These are phyloP conservation scores for Aspergillus homomorphus DNA, from an alignment of 495 filamentous ascomycete genomes.

Conservation along the genomic window DNA sequence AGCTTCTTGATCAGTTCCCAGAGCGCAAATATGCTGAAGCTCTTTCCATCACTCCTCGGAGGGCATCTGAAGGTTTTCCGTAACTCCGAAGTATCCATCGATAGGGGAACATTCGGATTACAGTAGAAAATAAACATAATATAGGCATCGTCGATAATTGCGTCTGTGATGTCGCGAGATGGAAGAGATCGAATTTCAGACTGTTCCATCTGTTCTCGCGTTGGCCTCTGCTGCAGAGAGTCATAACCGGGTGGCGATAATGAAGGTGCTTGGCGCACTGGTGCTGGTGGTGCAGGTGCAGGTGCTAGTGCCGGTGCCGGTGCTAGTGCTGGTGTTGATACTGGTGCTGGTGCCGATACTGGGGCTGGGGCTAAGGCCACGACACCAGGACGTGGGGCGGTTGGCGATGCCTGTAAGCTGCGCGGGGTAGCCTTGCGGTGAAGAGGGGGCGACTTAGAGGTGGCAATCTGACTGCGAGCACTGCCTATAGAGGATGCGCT, in stretches of 20 bases:
- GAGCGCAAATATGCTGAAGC: slow-evolving; percentile 77
- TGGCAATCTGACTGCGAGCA: slow-evolving; percentile 37
- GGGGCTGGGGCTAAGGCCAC: slow-evolving; percentile 26
- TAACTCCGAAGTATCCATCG: slow-evolving; percentile 70
- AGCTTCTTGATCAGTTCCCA: slow-evolving; percentile 81
- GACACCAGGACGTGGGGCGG: slow-evolving; percentile 32
- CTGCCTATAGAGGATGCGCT: slow-evolving; percentile 46
- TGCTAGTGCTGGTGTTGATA: slow-evolving; percentile 24
- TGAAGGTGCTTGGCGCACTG: slow-evolving; percentile 33
- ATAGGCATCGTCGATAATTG: slow-evolving; percentile 82
- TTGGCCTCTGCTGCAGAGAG: slow-evolving; percentile 27
- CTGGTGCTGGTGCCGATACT: slow-evolving; percentile 4
- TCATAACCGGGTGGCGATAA: slow-evolving; percentile 46
- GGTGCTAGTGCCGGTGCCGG: neutral
- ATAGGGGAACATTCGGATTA: slow-evolving; percentile 70
- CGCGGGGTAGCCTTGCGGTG: slow-evolving; percentile 45
- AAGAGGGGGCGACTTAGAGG: slow-evolving; percentile 39
- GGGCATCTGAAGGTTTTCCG: slow-evolving; percentile 77
- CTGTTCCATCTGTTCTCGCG: slow-evolving; percentile 36
- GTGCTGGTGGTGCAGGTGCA: neutral
- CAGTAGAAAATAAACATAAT: slow-evolving; percentile 89
- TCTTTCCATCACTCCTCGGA: slow-evolving; percentile 90
- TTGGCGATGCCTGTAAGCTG: slow-evolving; percentile 44
- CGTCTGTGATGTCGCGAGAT: slow-evolving; percentile 63
- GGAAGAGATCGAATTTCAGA: slow-evolving; percentile 55